Evolutionary conservation across 2,329 filamentous ascomycete genomes (phyloP), one percentile per base, ranked within the genome.

Genomic region (Colletotrichum sp.): DNA sequence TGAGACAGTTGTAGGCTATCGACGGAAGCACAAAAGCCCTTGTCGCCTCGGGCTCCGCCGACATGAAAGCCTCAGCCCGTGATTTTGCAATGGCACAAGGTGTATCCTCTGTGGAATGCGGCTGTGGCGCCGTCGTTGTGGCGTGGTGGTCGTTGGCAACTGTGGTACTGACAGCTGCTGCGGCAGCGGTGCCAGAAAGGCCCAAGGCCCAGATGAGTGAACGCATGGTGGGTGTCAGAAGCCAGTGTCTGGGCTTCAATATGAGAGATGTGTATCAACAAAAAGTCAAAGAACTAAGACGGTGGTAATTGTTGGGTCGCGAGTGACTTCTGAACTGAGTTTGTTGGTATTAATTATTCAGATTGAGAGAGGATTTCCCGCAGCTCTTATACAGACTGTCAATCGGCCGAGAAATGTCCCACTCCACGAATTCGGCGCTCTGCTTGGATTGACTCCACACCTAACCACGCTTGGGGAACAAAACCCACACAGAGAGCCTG

Each of bases 1-100:
- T 75, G 18, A 78, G 65, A 57, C 77, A 79, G 7, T 49, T 34
- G 26, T 26, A 63, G 13, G 71, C 71, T 26, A 73, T 24, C 12
- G 71, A 69, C 21, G 71, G 71, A 59, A 59, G 55, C 55, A 59
- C 24, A 24, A 24, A 59, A 28, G 55, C 55, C 16, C 26, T n/a
- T 24, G 63, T 52, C 8, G 71, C 71, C 9, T 39, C 26, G 4
- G 44, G 32, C 8, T 24, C 57, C 4, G 32, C 52, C 21, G 64
- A 59, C 5, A 72, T 65, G 16, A n/a, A 72, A 8, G 64, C 44
- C 16, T 52, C 26, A 13, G 71, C 71, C 8, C 44, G 49, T 32
- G 55, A 26, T 60, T 68, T 52, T 24, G 71, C 71, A n/a, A 69
- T 21, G 26, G 21, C 32, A 10, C 71, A 72, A 9, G 26, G 71